Evolutionary conservation across 192 early-diverging fungal species (phyloP), one percentile per base, ranked within the genome.

Genomic region (Linnemannia elongata): DNA sequence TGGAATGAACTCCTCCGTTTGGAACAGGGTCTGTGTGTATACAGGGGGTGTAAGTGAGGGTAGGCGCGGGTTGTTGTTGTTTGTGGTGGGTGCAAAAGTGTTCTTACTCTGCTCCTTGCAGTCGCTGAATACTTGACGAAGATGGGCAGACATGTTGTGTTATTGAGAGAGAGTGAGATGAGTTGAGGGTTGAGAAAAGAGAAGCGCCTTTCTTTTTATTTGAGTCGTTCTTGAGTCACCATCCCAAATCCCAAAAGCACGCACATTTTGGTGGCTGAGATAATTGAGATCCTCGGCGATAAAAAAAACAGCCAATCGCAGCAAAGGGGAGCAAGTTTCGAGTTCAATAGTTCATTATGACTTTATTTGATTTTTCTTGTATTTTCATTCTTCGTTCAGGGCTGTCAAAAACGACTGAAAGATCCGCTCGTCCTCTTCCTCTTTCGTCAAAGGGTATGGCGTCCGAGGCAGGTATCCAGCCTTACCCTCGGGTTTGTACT

Each of bases 61-160:
- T 3, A 33, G n/a, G 60, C 30, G 55, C 0, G 22, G n/a, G 55
- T 27, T 60, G n/a, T 66, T 33, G 60, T n/a, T 66, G 60, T 66
- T 33, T 27, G 1, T 66, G 60, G n/a, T 27, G 60, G 60, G n/a
- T 27, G 60, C 10, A 15, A 7, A 33, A 30, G 60, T 44, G 30
- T 30, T 47, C 76, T 81, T 87, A 90, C 90, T 77, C 74, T 89
- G 85, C 68, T 80, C 78, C n/a, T 80, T 82, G 81, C 90, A 90
- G 57, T 77, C 80, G 69, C 24, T 52, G 74, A 90, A 90, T 66
- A 89, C 85, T 83, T 86, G 85, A 41, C 82, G 76, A 24, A 90
- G 77, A 81, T 83, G 77, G 60, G 74, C 81, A 72, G 90, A 83
- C 89, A 90, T 90, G 57, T 20, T 69, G 68, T 77, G 52, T 69